A percentile compares a stretch with the other conserved stretches of the same genome.
These are phyloP conservation scores for Penicillium sp. DNA, from an alignment of 2,329 filamentous ascomycete species.

Conservation along the genomic window DNA sequence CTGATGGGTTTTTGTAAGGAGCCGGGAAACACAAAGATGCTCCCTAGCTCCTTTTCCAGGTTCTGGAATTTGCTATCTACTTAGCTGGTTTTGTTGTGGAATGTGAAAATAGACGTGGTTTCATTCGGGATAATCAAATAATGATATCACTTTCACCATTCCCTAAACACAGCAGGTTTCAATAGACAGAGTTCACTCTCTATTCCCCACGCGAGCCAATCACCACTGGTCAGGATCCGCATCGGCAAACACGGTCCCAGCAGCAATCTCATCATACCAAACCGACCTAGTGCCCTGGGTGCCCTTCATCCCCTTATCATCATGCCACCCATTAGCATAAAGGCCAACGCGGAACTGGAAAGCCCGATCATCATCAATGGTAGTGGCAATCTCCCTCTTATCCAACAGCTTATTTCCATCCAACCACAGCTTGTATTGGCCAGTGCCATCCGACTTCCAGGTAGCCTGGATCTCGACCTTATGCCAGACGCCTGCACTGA, in stretches of 20 bases:
- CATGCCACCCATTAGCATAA: conserved; percentile 54
- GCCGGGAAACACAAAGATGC: too few relatives aligned
- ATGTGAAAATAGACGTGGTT: too few relatives aligned
- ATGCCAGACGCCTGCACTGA: conserved; percentile 50
- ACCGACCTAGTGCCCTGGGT: conserved; percentile 48
- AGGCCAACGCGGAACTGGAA: conserved; percentile 52
- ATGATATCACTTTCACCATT: background rate
- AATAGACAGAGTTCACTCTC: background rate
- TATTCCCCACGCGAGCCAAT: background rate
- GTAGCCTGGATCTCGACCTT: conserved; percentile 48
- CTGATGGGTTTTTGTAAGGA: too few relatives aligned
- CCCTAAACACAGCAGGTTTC: background rate
- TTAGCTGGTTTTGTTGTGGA: too few relatives aligned
- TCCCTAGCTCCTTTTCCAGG: too few relatives aligned
- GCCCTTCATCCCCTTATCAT: conserved; percentile 42
- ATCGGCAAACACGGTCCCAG: conserved; percentile 45
- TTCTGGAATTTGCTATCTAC: too few relatives aligned
- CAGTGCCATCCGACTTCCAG: conserved; percentile 49
- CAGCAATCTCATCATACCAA: conserved; percentile 54
- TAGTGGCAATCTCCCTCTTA: conserved; percentile 45
- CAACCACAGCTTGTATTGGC: conserved; percentile 51
- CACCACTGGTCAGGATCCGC: conserved; percentile 33
- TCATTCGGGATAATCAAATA: background rate
- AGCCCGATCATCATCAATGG: conserved; percentile 44
- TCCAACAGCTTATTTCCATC: conserved; percentile 51